Percentiles rank a stretch among this genome's conserved stretches.
phyloP scores from a whole-genome alignment of 2,329 filamentous ascomycete species.

The Dactylellina parvicollis region DNA sequence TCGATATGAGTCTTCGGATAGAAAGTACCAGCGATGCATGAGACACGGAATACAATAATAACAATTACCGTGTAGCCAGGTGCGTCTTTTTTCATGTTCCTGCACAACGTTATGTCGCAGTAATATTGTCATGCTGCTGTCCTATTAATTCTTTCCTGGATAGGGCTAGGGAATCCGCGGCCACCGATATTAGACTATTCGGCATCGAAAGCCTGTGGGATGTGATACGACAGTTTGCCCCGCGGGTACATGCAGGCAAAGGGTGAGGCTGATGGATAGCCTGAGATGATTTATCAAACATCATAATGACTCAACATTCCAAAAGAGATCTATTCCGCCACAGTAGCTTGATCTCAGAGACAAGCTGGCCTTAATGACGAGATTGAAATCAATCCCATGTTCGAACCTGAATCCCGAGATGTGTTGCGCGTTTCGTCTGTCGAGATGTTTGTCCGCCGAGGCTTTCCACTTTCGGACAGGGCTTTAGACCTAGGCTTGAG shows the following conservation, averaged over 20 bases:
- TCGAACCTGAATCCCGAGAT: neutral
- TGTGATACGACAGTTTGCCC: too few relatives aligned
- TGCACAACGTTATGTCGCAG: conserved; percentile 16
- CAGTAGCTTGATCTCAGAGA: too few relatives aligned
- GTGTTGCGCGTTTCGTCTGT: neutral
- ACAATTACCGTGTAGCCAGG: neutral
- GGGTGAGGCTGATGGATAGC: too few relatives aligned
- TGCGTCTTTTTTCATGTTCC: conserved; percentile 10
- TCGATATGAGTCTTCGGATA: conserved; percentile 6
- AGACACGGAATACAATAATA: neutral
- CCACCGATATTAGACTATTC: conserved; percentile 29
- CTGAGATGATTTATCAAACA: too few relatives aligned
- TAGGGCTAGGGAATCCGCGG: conserved; percentile 14
- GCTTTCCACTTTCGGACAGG: conserved; percentile 29
- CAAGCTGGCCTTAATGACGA: too few relatives aligned
- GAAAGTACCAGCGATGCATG: too few relatives aligned
- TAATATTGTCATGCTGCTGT: neutral
- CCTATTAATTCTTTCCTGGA: neutral
- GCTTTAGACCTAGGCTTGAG: conserved; percentile 51
- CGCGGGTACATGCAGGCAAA: too few relatives aligned
- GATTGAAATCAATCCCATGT: neutral
- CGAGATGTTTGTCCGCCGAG: conserved; percentile 1
- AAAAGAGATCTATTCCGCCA: too few relatives aligned
- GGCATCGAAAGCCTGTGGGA: too few relatives aligned
- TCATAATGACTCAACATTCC: too few relatives aligned